Evolutionary conservation across 768 basidiomycete species (phyloP), one percentile per base, ranked within the genome.

Genomic region (Lentinula aciculospora): DNA sequence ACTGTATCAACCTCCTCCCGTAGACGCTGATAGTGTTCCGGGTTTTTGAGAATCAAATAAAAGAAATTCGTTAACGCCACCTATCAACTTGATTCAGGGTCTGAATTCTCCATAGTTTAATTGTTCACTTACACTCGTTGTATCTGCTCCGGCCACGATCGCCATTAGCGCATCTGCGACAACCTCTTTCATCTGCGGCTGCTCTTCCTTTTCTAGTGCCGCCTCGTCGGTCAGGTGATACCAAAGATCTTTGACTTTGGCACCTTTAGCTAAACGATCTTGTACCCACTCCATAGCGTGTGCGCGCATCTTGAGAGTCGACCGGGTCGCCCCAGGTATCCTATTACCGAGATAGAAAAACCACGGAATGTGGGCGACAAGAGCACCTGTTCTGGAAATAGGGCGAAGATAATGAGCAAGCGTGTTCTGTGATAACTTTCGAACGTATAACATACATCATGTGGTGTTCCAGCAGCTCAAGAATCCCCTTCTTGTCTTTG

Each of bases 211-310:
- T 53, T 68, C 66, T 13, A 62, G 53, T 21, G 63, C 65, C 3
- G 64, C 65, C 57, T 67, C 66, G 21, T 67, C 65, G 15, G 62
- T 64, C 67, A 81, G 66, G 58, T 81, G 73, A 62, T 80, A 74
- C 65, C 77, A 79, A 17, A 70, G 63, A 53, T 70, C 69, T 39
- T 69, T 70, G 7, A 55, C 60, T 29, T 58, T 55, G 19, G 68
- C 57, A 10, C 68, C 66, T 27, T 57, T 50, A 36, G 58, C 58
- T n/a, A 67, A 42, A 31, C 69, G 66, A 47, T 45, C 57, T 3
- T 44, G 60, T 8, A 64, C 66, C 32, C 60, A 60, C 25, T 62
- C 39, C 5, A 63, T 56, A 15, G 63, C 67, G 34, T 64, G 78
- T 53, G 58, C 62, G 27, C 70, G 62, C 23, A 66, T 56, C 19